A percentile compares a stretch with the other conserved stretches of the same genome.
Conservation (phyloP, 2,329 filamentous ascomycete species). For the Botrytis aclada region DNA sequence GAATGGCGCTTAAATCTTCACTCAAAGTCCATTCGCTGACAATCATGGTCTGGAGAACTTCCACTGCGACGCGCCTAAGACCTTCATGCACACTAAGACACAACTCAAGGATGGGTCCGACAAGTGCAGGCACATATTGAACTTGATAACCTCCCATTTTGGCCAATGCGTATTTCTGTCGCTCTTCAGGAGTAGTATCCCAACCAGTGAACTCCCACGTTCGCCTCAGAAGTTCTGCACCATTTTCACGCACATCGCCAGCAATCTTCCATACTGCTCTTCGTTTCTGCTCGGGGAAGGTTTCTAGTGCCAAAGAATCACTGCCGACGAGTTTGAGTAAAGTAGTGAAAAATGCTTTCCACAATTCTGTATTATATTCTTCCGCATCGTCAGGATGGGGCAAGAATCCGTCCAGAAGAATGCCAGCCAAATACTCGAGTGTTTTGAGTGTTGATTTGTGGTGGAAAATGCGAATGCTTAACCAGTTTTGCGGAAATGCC, state of each 20-base stretch:
- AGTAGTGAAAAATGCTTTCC: constrained; percentile 90
- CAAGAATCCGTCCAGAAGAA: constrained; percentile 79
- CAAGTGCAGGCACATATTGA: constrained; percentile 90
- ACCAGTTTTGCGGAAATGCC: constrained; percentile 84
- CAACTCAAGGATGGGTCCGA: constrained; percentile 87
- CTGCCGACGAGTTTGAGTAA: constrained; percentile 87
- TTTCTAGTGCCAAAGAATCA: constrained; percentile 84
- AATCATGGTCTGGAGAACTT: constrained; percentile 96
- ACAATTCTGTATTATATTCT: constrained; percentile 82
- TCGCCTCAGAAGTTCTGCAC: constrained; percentile 76
- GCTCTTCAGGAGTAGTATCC: constrained; percentile 82
- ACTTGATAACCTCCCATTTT: constrained; percentile 97
- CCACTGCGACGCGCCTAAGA: constrained; percentile 81
- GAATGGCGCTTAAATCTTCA: constrained; percentile 84
- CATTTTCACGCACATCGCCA: constrained; percentile 88
- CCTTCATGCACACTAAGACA: constrained; percentile 95
- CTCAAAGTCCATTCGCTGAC: constrained; percentile 97
- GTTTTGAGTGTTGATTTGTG: constrained; percentile 86
- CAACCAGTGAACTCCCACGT: constrained; percentile 97
- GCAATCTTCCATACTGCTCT: constrained; percentile 98
- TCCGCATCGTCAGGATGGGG: constrained; percentile 84
- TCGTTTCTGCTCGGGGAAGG: constrained; percentile 94
- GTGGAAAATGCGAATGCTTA: constrained; percentile 90
- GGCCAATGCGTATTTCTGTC: constrained; percentile 69
- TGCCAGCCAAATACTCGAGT: constrained; percentile 74